Evolutionary conservation across 225 moss, liverwort and hornwort genomes (phyloP), one percentile per base, ranked within the genome.

Genomic region (Polytrichum commune): DNA sequence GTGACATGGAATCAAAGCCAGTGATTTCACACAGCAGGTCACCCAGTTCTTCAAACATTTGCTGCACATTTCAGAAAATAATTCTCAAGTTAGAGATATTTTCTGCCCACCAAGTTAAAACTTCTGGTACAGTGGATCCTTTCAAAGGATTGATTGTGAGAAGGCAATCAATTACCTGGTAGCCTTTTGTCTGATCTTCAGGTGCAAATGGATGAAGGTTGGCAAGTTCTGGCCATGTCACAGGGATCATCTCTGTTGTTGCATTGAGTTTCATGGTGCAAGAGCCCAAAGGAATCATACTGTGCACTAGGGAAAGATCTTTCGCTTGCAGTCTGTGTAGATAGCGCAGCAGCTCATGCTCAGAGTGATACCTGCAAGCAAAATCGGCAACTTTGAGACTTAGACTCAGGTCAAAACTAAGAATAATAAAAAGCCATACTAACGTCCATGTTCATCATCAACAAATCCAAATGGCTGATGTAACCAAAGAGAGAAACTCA

Each of bases 211-310:
- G 96, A 73, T 97, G 94, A 25, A 97, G 70, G 66, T 92, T 85
- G 30, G 97, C 94, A 29, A 94, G 76, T 62, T 97, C 97, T 22
- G 97, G 97, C 92, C 90, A 97, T 16, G 94, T 92, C 8, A 97
- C 69, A 9, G 97, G 97, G 54, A 97, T 86, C 97, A 97, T 97
- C 84, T 97, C 97, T 20, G 95, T 88, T 8, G 92, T 94, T 20
- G 97, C 90, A 65, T 97, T 97, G 65, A 97, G 74, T 79, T 97
- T 97, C 94, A 97, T 97, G 63, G 97, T 97, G 81, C 97, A 97
- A 38, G 94, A 94, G 23, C 97, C 97, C 72, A 97, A 83, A 6
- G 97, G 94, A 74, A 97, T 97, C 97, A 97, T 97, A 86, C 97
- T 97, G 76, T 97, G 97, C 38, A 88, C 87, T 70, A 97, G 63